Conservation (phyloP, 164 flowering plant genomes). For the Aristolochia fimbriata region DNA sequence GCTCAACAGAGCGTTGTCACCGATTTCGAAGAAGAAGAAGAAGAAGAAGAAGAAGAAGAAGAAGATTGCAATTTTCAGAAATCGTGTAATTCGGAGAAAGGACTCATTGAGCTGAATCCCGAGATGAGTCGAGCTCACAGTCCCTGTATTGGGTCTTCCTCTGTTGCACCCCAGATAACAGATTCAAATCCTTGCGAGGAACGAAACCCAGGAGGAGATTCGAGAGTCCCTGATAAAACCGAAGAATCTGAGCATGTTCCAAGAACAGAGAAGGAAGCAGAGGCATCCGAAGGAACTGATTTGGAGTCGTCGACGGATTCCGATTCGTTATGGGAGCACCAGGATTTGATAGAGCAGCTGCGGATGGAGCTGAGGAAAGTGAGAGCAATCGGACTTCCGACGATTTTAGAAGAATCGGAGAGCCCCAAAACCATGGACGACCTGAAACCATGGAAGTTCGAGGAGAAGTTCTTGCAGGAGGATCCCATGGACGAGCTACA, state of each 20-base stretch:
- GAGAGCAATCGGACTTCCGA: slow-evolving; percentile 77
- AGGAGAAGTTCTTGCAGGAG: slow-evolving; percentile 53
- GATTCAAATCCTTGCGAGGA: not conserved
- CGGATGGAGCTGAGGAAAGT: slow-evolving; percentile 73
- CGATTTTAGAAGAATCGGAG: slow-evolving; percentile 84
- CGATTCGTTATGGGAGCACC: slow-evolving; percentile 84
- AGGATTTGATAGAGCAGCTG: slow-evolving; percentile 82
- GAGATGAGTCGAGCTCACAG: not conserved
- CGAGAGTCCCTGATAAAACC: not conserved
- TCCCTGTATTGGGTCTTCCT: not conserved
- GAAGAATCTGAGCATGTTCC: not conserved
- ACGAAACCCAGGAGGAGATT: slow-evolving; percentile 20
- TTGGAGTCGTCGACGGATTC: slow-evolving; percentile 13
- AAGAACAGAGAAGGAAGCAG: not conserved
- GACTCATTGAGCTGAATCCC: slow-evolving; percentile 10
- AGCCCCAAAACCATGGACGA: slow-evolving; percentile 61
- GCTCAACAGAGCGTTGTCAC: slow-evolving; percentile 5
- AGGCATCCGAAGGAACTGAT: slow-evolving; percentile 8
- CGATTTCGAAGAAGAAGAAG: slow-evolving; percentile 9
- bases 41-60: slow-evolving; percentile 4
- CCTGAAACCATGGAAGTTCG: slow-evolving; percentile 83
- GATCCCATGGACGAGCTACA: slow-evolving; percentile 57
- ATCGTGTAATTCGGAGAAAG: not conserved
- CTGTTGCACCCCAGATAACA: not conserved
- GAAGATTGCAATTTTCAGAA: not conserved